Evolutionary conservation across 768 basidiomycete genomes (phyloP).

Genomic region (Hericium alpestre): DNA sequence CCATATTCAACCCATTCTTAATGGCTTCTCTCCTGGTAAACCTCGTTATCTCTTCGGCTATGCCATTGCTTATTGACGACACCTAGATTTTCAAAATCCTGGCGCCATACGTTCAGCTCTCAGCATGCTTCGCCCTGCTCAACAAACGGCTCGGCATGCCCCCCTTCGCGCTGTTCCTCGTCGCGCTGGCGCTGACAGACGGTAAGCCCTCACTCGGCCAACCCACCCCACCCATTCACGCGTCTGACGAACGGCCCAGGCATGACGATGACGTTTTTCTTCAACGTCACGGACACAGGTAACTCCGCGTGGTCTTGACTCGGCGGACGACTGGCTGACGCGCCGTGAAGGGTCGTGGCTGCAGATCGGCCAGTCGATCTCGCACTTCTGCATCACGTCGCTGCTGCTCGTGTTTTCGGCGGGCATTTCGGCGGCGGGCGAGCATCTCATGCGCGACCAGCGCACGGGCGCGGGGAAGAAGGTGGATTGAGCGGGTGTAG

Average conservation of each 20-base stretch:
- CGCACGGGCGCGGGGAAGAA: background rate
- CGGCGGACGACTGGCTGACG: background rate
- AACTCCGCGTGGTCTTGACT: background rate
- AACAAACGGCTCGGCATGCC: constrained; percentile 60
- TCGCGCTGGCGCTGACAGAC: constrained; percentile 66
- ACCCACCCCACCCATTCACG: background rate
- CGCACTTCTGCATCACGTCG: constrained; percentile 78
- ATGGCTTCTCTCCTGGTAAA: constrained; percentile 67
- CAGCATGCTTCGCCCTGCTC: constrained; percentile 56
- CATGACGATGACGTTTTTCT: constrained; percentile 80
- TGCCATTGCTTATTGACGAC: background rate
- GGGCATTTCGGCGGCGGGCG: constrained; percentile 63
- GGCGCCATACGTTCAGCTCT: constrained; percentile 68
- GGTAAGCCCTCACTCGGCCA: constrained; percentile 28
- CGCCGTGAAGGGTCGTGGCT: constrained; percentile 61
- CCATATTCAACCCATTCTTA: constrained; percentile 76
- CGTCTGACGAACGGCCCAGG: constrained; percentile 26
- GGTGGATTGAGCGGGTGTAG: too few species aligned
- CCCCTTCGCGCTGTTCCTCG: constrained; percentile 71
- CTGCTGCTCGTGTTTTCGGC: constrained; percentile 71
- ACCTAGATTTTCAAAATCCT: constrained; percentile 71
- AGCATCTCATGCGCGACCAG: constrained; percentile 47
- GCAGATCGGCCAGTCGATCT: constrained; percentile 83
- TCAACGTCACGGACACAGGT: constrained; percentile 74
- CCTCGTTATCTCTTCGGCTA: background rate